phyloP scores from a whole-genome alignment of 352 stramenopile species.

The Phytophthora cryptogea region DNA sequence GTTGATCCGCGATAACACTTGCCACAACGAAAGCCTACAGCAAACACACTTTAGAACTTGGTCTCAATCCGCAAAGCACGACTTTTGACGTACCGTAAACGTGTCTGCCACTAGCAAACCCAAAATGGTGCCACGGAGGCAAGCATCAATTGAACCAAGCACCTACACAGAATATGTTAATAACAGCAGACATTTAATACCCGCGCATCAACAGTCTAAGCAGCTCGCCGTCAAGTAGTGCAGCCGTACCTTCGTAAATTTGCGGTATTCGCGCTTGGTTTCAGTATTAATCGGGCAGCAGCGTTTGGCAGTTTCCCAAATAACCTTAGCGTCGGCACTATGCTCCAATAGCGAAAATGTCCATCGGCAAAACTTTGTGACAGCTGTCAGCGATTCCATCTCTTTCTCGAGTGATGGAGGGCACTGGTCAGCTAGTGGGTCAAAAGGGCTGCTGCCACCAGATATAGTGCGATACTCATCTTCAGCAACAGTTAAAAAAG shows the following conservation, averaged over 20 bases:
- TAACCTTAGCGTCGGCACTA: conserved; percentile 85
- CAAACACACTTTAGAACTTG: conserved; percentile 9
- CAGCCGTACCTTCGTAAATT: conserved; percentile 79
- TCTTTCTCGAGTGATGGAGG: conserved; percentile 82
- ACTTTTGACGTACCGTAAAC: conserved; percentile 59
- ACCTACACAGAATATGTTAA: conserved; percentile 38
- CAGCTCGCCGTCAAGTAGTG: neutral
- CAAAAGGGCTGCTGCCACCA: conserved; percentile 35
- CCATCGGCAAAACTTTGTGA: conserved; percentile 89
- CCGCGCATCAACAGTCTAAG: neutral
- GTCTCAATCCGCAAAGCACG: neutral
- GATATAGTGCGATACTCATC: conserved; percentile 46
- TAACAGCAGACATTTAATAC: conserved; percentile 4
- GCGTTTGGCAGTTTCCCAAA: conserved; percentile 87
- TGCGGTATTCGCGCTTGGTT: conserved; percentile 86
- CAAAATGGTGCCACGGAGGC: conserved; percentile 79
- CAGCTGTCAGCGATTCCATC: conserved; percentile 67
- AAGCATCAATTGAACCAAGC: conserved; percentile 83
- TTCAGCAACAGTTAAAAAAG: conserved; percentile 74
- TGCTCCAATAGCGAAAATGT: conserved; percentile 87
- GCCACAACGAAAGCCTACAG: conserved; percentile 82
- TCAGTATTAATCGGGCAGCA: conserved; percentile 86
- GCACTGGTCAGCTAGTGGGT: conserved; percentile 61
- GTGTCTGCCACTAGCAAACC: conserved; percentile 85
- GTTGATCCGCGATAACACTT: conserved; percentile 73